Conservation (phyloP, 2,329 filamentous ascomycete species). For the Aspergillus costaricaensis region DNA sequence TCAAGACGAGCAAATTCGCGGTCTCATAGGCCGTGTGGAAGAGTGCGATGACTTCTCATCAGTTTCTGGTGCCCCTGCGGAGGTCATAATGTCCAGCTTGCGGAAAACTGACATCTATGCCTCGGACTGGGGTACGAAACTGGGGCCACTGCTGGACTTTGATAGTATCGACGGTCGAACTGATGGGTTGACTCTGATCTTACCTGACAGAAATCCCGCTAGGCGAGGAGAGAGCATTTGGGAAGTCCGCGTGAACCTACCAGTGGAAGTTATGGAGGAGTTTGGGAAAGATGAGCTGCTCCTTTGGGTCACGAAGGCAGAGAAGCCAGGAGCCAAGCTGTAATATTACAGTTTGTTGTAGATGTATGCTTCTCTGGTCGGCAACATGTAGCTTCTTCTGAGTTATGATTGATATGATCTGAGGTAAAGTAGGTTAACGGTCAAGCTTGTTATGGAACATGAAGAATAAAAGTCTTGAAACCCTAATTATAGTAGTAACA, state of each 20-base stretch:
- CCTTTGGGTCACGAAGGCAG: neutral
- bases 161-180: neutral
- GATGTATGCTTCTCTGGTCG: too few relatives aligned
- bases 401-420: too few relatives aligned
- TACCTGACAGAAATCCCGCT: neutral
- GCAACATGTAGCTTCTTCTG: too few relatives aligned
- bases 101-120: neutral
- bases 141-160: neutral
- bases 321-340: neutral
- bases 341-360: neutral
- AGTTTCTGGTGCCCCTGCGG: neutral
- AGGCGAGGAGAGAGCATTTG: neutral
- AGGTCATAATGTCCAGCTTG: neutral
- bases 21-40: neutral
- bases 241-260: neutral
- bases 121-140: neutral
- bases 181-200: neutral
- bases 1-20: neutral
- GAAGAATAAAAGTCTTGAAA: rapidly evolving
- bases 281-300: neutral
- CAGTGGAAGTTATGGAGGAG: neutral
- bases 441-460: too few relatives aligned
- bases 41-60: neutral
- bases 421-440: too few relatives aligned
- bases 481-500: too few relatives aligned